phyloP scores from a whole-genome alignment of 352 stramenopile species.

The Phytopythium aichiense region DNA sequence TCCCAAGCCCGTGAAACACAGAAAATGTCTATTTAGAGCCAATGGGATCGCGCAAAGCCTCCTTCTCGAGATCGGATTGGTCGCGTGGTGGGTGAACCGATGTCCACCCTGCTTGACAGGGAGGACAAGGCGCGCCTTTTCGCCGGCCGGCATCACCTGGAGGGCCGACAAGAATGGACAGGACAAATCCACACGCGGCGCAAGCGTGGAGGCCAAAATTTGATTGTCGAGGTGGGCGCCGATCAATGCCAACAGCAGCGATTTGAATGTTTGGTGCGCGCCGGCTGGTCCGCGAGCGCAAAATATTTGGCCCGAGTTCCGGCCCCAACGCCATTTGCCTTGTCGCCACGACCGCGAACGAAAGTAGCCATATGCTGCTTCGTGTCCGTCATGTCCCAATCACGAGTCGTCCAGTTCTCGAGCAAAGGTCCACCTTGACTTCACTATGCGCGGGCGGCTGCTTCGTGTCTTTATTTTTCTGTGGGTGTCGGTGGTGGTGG shows the following conservation, averaged over 20 bases:
- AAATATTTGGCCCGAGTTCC: neutral
- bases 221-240: neutral
- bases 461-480: conserved; percentile 10
- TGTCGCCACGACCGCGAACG: neutral
- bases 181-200: neutral
- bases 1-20: neutral
- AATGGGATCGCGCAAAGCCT: neutral
- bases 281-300: neutral
- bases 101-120: conserved; percentile 7
- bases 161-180: neutral
- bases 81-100: conserved; percentile 2
- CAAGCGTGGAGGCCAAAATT: neutral
- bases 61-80: neutral
- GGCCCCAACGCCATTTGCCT: too few species aligned
- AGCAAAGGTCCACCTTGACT: conserved; percentile 10
- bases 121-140: conserved; percentile 1
- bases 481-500: neutral
- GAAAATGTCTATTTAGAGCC: neutral
- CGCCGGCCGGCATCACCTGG: too few species aligned
- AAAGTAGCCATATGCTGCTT: conserved; percentile 8
- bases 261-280: neutral
- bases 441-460: neutral
- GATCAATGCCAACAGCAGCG: neutral
- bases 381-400: conserved; percentile 5
- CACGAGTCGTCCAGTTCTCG: too few species aligned